Base-by-base conservation (phyloP, 768 basidiomycete species). In the Serendipita indica region DNA sequence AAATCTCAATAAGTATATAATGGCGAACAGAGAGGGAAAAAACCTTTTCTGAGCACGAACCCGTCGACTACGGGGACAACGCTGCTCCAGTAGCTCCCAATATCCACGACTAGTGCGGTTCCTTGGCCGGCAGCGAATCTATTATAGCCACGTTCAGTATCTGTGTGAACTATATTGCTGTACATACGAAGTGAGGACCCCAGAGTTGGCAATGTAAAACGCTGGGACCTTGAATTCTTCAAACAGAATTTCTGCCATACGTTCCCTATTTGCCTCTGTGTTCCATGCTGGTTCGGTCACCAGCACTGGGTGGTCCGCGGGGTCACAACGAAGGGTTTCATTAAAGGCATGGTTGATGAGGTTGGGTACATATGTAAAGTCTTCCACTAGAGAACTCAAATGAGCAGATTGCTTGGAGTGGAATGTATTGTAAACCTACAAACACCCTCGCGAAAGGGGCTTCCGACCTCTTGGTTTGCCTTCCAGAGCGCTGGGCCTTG, bases 241-340 rank as follows among this genome's bases (percentile, higher is more conserved):
- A 66, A 98, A 98, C 83, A 96, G 88, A 46, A 96, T 86, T 72
- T 98, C 91, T 10, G 91, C 88, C 84, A 98, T 88, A 58, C 85
- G 79, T 73, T 98, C 91, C 61, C 94, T 75, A 67, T 96, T 90
- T n/a, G 82, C 82, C 20, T 82, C 75, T 0, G 90, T 89, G 68
- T 97, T 98, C 96, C 96, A 99, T 2, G 92, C 84, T 4, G 92
- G 86, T 69, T 99, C 96, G 0, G 96, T 97, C 5, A 92, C 79
- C 39, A 99, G 79, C 39, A 97, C 71, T 1, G 96, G 96, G 66
- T 96, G 93, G 64, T 97, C 90, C 3, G 82, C 72, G 2, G 89
- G 76, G 63, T 82, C 81, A 60, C 81, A 80, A 20, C 79, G 79
- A 76, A 97, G 83, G 37, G 85, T 79, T 59, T 90, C 81, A 57